A percentile compares a stretch with the other conserved stretches of the same genome.
These are phyloP conservation scores for Chlamydomonas sphaeroides DNA, from an alignment of 139 green algal species.

Conservation along the genomic window DNA sequence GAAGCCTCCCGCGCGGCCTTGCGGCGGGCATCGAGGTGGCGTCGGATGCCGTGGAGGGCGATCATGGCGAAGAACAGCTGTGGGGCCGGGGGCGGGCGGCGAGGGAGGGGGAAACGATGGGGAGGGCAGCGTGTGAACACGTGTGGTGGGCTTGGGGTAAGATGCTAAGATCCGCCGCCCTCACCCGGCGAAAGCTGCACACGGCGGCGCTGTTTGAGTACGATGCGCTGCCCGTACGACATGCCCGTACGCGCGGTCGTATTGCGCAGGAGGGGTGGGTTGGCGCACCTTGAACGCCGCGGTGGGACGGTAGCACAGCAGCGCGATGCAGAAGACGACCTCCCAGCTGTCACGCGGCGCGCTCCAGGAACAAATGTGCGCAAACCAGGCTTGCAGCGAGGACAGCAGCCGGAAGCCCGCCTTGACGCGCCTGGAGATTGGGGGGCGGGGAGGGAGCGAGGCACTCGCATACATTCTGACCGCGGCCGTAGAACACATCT, in stretches of 20 bases:
- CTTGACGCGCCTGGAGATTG: slow-evolving; percentile 17
- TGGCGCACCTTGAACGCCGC: slow-evolving; percentile 16
- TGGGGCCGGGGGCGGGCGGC: neutral
- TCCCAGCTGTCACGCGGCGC: neutral
- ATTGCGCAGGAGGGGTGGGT: too few species aligned
- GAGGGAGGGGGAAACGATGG: too few species aligned
- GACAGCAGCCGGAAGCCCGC: slow-evolving; percentile 8
- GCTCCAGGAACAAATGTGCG: slow-evolving; percentile 39
- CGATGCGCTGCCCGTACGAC: too few species aligned
- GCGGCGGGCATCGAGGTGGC: neutral
- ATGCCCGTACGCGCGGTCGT: too few species aligned
- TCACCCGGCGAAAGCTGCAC: too few species aligned
- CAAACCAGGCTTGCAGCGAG: slow-evolving; percentile 17
- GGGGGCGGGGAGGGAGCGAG: too few species aligned
- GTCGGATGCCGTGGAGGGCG: neutral
- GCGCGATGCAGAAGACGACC: slow-evolving; percentile 42
- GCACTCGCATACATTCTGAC: too few species aligned
- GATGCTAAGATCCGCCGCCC: too few species aligned
- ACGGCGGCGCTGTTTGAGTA: too few species aligned
- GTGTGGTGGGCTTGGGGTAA: too few species aligned
- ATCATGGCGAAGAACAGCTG: slow-evolving; percentile 38
- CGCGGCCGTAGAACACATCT: too few species aligned
- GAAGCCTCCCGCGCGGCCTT: neutral
- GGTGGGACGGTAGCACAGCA: slow-evolving; percentile 36
- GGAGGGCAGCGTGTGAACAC: too few species aligned